phyloP scores from a whole-genome alignment of 2,329 filamentous ascomycete genomes.

The Cercospora brassicicola region DNA sequence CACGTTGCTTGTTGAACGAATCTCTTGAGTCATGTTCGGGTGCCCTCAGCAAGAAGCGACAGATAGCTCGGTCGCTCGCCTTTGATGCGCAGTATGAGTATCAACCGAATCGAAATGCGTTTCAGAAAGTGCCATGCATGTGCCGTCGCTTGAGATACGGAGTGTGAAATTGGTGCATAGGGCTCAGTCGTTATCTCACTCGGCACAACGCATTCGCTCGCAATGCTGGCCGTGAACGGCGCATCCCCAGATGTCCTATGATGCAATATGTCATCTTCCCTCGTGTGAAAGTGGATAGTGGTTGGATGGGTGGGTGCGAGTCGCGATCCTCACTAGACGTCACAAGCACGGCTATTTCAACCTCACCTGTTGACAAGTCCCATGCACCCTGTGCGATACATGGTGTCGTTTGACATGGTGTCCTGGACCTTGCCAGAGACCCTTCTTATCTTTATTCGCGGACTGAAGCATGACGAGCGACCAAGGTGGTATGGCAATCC shows the following conservation, averaged over 20 bases:
- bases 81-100: not conserved
- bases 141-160: not conserved
- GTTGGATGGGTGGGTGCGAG: not conserved
- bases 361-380: not conserved
- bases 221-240: not conserved
- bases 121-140: not conserved
- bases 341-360: conserved; percentile 10
- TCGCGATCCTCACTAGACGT: not conserved
- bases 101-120: not conserved
- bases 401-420: not conserved
- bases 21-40: not conserved
- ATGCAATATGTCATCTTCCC: not conserved
- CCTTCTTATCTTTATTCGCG: not conserved
- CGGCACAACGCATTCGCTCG: not conserved
- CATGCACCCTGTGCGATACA: not conserved
- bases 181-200: not conserved
- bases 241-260: not conserved
- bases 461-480: not conserved
- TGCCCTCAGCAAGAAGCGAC: not conserved
- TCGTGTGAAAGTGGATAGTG: not conserved
- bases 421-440: not conserved
- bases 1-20: not conserved
- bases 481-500: not conserved
- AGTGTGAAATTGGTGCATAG: not conserved
- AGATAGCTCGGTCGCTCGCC: not conserved